Base-by-base conservation (phyloP, 768 basidiomycete species). In the Scleroderma bovista region DNA sequence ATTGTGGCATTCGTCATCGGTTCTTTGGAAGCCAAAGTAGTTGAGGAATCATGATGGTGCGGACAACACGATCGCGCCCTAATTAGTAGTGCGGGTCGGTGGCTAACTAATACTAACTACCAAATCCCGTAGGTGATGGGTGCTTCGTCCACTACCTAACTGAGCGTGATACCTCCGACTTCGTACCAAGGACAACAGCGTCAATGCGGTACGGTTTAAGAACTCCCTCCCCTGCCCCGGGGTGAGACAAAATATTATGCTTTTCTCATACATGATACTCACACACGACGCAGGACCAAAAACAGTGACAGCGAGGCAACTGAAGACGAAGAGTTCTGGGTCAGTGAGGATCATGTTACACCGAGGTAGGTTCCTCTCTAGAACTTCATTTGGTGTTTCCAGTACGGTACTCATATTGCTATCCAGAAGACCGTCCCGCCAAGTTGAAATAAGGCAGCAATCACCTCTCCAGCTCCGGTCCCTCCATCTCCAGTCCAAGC, bases 191-290 rank as follows among this genome's bases (percentile, higher is more conserved):
- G n/a, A n/a, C n/a, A n/a, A n/a, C n/a, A n/a, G n/a, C n/a, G n/a
- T n/a, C n/a, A 29, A 83, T 83, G 81, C 72, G 76, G 40, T 82
- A 80, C 60, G 69, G 75, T 56, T 72, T 74, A 37, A 59, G 67
- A 1, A 77, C 80, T 4, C 72, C 76, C 10, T 78, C 77, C 0
- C 78, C 77, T 24, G 72, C 64, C 10, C 65, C 71, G 57, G 67
- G 68, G 73, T 76, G 44, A 22, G 48, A 39, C 39, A 42, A n/a
- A 37, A 50, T 29, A 20, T 24, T 24, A 38, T 2, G 8, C 62
- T 58, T 29, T 56, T 60, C 51, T 49, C 50, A n/a, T n/a, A n/a
- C n/a, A n/a, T n/a, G n/a, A n/a, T n/a, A 11, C 16, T 12, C 15
- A n/a, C n/a, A n/a, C 2, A 50, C 10, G n/a, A 12, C 5, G 26